Evolutionary conservation across 305 asterid genomes (phyloP), one percentile per base, ranked within the genome.

Genomic region (Solanum hybrid): DNA sequence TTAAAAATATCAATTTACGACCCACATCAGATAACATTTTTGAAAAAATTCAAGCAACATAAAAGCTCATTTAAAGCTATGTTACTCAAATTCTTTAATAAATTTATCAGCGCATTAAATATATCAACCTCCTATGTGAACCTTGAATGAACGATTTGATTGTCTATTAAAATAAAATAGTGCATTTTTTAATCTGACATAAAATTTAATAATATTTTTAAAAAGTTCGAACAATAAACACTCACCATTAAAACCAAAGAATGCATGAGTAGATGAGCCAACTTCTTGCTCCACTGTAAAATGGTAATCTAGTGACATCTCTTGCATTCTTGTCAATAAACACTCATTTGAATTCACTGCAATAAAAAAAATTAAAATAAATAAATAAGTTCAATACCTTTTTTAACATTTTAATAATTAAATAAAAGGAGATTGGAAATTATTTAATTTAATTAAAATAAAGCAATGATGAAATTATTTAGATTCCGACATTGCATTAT

Each of bases 231-330:
- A 10, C 14, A 8, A 29, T 7, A 14, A 60, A 19, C 5, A 10
- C 88, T 56, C 7, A 95, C 98, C 98, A 88, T 96, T 97, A 94
- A 96, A 97, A 88, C 98, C 98, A 89, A 96, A 96, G 93, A 97
- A 97, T 56, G 99, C 98, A 94, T 96, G 99, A 88, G 99, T 97
- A 76, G 99, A 93, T 78, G 99, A 96, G 76, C 99, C 99, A 32
- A 97, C 99, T 93, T 96, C 99, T 94, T 97, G 99, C 91, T 97
- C 99, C 69, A 97, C 99, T 26, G 94, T 97, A 60, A 97, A 96
- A 89, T 97, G 99, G 88, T 97, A 97, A 92, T 96, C 98, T 89
- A 97, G 71, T 35, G 98, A 97, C 99, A 97, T 97, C 69, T 97
- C 99, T 93, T 97, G 99, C 98, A 97, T 97, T 92, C 99, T 95